Conservation (phyloP, 306 rosid species). For the Coriaria nepalensis region DNA sequence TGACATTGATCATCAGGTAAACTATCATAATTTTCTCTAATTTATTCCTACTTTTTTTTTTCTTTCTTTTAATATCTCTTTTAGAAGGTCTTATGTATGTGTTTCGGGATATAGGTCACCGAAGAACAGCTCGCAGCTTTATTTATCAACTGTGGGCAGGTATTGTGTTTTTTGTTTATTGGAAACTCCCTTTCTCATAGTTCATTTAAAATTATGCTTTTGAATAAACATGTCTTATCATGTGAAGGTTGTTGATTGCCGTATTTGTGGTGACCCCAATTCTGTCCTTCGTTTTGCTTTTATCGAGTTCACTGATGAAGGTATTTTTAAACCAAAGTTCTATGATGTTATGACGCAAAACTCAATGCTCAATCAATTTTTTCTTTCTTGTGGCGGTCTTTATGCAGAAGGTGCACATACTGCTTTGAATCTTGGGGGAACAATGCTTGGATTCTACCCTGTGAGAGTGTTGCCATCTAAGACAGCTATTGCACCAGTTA, state of each 20-base stretch:
- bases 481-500: slow-evolving; percentile 40
- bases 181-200: not conserved
- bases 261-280: slow-evolving; percentile 35
- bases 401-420: slow-evolving; percentile 27
- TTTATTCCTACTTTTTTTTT: not conserved
- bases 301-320: slow-evolving; percentile 31
- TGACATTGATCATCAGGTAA: slow-evolving; percentile 38
- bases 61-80: not conserved
- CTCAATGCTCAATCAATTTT: too few relatives aligned
- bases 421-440: slow-evolving; percentile 33
- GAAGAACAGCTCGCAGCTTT: slow-evolving; percentile 35
- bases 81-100: not conserved
- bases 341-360: not conserved
- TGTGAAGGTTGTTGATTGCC: slow-evolving; percentile 32
- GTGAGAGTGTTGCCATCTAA: slow-evolving; percentile 37
- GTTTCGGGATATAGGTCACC: slow-evolving; percentile 21
- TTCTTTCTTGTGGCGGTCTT: too few relatives aligned
- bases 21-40: not conserved
- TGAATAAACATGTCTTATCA: not conserved
- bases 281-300: slow-evolving; percentile 38
- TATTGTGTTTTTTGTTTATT: slow-evolving; percentile 3
- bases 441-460: slow-evolving; percentile 37
- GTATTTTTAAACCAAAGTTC: slow-evolving; percentile 6
- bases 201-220: not conserved
- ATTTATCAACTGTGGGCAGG: slow-evolving; percentile 30